Base-by-base conservation (phyloP, 495 filamentous ascomycete species). In the Zalerion maritima region DNA sequence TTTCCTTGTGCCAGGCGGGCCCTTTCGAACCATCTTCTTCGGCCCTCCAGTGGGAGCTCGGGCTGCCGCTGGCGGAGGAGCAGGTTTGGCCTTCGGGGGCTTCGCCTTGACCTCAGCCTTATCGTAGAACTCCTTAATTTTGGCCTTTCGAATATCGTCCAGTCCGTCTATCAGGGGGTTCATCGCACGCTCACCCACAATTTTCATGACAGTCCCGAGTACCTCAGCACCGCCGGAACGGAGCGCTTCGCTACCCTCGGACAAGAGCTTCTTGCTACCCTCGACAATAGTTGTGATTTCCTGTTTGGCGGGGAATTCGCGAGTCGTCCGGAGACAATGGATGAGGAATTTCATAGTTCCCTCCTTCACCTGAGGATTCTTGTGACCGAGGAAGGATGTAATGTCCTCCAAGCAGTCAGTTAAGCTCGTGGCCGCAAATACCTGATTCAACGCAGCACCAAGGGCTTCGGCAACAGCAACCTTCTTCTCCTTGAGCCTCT, bases 401-500 rank as follows among this genome's bases (percentile, higher is more conserved):
- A 79, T 91, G 28, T 96, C 91, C 51, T 93, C 83, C 14, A 94
- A 52, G 42, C 77, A 85, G 4, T 96, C 91, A 14, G 75, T 64
- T 22, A 99, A 55, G 32, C 63, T 71, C 5, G 82, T 89, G 1
- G 85, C 69, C 4, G 55, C 30, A 50, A 96, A 94, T 1, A 94
- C 81, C 20, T 82, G 71, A 53, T 96, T 86, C 21, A 96, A 57
- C 2, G 87, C 87, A 27, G 73, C 71, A 5, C 77, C 75, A 14
- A 99, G 58, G 1, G 86, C 84, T 46, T 99, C 89, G 9, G 84
- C 67, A 6, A 99, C 83, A 3, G 71, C 63, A 38, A 76, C 72
- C 49, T 99, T 99, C 69, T 94, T 96, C 49, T 96, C 91, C 52
- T 99, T 99, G 25, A 96, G 49, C 24, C 87, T 75, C 49, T 96